phyloP scores from a whole-genome alignment of 768 basidiomycete species.

The Rhodocollybia butyracea region DNA sequence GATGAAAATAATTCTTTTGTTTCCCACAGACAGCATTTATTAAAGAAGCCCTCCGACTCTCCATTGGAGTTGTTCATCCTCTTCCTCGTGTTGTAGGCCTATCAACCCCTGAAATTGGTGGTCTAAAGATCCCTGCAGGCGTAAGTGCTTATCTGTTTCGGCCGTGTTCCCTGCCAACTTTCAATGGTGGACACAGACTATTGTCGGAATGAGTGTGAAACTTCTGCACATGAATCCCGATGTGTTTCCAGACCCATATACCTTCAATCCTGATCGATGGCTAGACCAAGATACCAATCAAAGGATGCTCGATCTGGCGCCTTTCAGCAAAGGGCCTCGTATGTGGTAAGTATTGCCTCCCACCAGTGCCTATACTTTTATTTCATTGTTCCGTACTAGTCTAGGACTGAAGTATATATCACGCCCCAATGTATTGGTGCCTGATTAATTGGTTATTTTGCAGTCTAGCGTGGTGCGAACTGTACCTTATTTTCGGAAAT shows the following conservation, averaged over 20 bases:
- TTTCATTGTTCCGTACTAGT: neutral
- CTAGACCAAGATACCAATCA: constrained; percentile 25
- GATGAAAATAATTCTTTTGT: neutral
- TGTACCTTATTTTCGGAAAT: constrained; percentile 9
- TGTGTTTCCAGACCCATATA: constrained; percentile 37
- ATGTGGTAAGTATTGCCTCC: neutral
- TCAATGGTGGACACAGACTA: constrained; percentile 25
- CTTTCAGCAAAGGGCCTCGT: constrained; percentile 24
- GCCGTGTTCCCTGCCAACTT: neutral
- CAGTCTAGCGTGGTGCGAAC: constrained; percentile 11
- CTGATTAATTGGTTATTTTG: neutral
- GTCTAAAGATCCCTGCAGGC: constrained; percentile 32
- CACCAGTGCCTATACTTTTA: neutral
- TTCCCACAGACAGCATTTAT: constrained; percentile 46
- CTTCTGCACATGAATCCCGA: constrained; percentile 36
- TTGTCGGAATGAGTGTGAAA: constrained; percentile 36
- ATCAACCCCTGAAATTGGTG: constrained; percentile 30
- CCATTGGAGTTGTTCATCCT: constrained; percentile 39
- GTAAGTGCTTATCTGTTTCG: constrained; percentile 21
- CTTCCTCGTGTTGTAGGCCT: constrained; percentile 40
- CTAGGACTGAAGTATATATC: constrained; percentile 1
- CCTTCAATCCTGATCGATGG: constrained; percentile 43
- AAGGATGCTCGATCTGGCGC: constrained; percentile 34
- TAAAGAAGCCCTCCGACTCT: constrained; percentile 44
- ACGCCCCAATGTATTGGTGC: neutral